Conservation (phyloP, 495 filamentous ascomycete species). For the Lasiosphaeris hirsuta region DNA sequence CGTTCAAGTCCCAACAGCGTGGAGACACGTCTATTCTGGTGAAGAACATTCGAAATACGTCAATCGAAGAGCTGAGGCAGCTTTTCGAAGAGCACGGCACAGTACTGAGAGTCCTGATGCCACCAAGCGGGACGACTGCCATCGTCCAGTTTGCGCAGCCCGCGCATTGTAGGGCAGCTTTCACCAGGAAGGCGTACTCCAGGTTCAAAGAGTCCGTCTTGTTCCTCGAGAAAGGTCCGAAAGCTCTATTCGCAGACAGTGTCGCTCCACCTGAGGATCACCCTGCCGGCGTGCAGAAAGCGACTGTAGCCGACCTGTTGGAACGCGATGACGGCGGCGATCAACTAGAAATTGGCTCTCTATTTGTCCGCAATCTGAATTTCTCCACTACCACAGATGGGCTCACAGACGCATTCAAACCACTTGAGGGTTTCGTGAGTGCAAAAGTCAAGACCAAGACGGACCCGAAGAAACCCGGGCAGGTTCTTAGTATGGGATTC, state of each 20-base stretch:
- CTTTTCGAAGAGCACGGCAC: constrained; percentile 71
- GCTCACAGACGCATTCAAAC: constrained; percentile 69
- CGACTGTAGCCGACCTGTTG: constrained; percentile 50
- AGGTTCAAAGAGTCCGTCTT: constrained; percentile 87
- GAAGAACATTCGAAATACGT: constrained; percentile 90
- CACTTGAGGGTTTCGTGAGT: constrained; percentile 80
- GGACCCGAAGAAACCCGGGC: constrained; percentile 77
- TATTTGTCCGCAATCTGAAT: constrained; percentile 90
- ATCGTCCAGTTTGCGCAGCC: constrained; percentile 82
- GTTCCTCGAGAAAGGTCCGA: constrained; percentile 91
- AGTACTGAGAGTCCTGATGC: constrained; percentile 78
- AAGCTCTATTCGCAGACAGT: constrained; percentile 64
- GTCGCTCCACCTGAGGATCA: constrained; percentile 28
- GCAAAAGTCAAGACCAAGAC: constrained; percentile 83
- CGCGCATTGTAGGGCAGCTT: constrained; percentile 75
- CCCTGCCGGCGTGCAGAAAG: constrained; percentile 38
- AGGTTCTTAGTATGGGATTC: constrained; percentile 91
- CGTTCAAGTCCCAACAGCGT: constrained; percentile 78
- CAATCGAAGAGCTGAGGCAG: constrained; percentile 59
- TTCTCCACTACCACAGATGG: constrained; percentile 79
- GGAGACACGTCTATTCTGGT: constrained; percentile 87
- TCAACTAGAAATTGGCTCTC: constrained; percentile 62
- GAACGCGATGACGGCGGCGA: constrained; percentile 54
- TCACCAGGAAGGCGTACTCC: constrained; percentile 77
- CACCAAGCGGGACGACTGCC: constrained; percentile 86